Base-by-base conservation (phyloP, 345 rosid genomes). In the Microthlaspi erraticum region DNA sequence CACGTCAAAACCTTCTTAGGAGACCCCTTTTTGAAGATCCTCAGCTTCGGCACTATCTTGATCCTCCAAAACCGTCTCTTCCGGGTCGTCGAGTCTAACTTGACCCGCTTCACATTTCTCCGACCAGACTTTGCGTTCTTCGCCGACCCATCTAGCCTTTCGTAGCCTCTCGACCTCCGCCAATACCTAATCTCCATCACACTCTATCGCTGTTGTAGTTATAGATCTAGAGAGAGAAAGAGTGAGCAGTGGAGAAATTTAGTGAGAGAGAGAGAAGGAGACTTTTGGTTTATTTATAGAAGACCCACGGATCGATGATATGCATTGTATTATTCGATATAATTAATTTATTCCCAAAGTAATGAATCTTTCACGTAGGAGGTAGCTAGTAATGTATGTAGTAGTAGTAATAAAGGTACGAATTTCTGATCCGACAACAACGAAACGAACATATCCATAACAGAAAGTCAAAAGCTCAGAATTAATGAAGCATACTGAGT, bases 1-100 rank as follows among this genome's bases (percentile, higher is more conserved):
- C 90, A 85, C 23, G 79, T 78, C 16, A 87, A 26, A 26, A 82
- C 18, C 76, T 72, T 81, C 80, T 81, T 88, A 8, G 92, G 90
- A 6, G 80, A 73, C 10, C 72, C 72, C 64, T 18, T 46, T 59
- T 68, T 74, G n/a, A 81, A 32, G 44, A 81, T 34, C 66, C 65
- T 73, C 29, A 84, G 77, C 76, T 76, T 86, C 1, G 89, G 91
- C 65, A 72, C 74, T 29, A 72, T 70, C 85, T 84, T 87, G 71
- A 87, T 73, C 80, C 82, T 78, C 85, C 87, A 81, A 52, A 62
- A 65, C 54, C 78, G 59, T 66, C 68, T 70, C 55, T 81, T 71
- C 68, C 83, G 50, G 57, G 59, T 68, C 42, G 59, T 68, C 37
- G 66, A 20, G 18, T 44, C 82, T 77, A 56, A 54, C 46, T 77